Base-by-base conservation (phyloP, 2,329 filamentous ascomycete genomes). In the Fusarium floridanum region DNA sequence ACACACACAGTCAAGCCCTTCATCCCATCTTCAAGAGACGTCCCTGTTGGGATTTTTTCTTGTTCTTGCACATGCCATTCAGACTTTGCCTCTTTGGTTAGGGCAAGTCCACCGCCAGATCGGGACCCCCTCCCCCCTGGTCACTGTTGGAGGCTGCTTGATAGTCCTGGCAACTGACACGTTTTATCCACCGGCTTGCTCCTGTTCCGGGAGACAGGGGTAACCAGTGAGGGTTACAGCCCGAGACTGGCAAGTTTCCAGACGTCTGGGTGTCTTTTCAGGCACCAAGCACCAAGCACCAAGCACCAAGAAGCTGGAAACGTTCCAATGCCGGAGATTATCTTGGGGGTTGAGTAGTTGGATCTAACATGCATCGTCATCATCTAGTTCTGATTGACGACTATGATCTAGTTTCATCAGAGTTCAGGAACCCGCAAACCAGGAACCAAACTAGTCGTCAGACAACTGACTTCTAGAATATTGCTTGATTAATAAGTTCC, bases 151-250 rank as follows among this genome's bases (percentile, higher is more conserved):
- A 59, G 66, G 66, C 45, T 59, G 64, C 41, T 43, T 60, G 43
- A 63, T n/a, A 34, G 68, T 61, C 62, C 53, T 55, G 72, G 39
- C 62, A 60, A 55, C 68, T 76, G 73, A 71, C 71, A 71, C 70
- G 56, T 77, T 70, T 66, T 68, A 53, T 27, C 56, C 61, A 50
- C 69, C 68, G 71, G 76, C 67, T 70, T 64, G 68, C 66, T 67
- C 62, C 56, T 64, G 71, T 70, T 66, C 76, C 76, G 76, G 75
- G 75, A 64, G 61, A 61, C 61, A 76, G 75, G 76, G 76, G 74
- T 61, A 59, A 53, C 57, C 63, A 76, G 66, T 67, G 69, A 68
- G 61, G 48, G 73, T 68, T 70, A 64, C 76, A 70, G 65, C 45
- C 65, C 68, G 67, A 64, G 62, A 69, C 69, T 62, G 22, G 48